Evolutionary conservation across 2,329 filamentous ascomycete genomes (phyloP), one percentile per base, ranked within the genome.

Genomic region (Colletotrichum eremochloae): DNA sequence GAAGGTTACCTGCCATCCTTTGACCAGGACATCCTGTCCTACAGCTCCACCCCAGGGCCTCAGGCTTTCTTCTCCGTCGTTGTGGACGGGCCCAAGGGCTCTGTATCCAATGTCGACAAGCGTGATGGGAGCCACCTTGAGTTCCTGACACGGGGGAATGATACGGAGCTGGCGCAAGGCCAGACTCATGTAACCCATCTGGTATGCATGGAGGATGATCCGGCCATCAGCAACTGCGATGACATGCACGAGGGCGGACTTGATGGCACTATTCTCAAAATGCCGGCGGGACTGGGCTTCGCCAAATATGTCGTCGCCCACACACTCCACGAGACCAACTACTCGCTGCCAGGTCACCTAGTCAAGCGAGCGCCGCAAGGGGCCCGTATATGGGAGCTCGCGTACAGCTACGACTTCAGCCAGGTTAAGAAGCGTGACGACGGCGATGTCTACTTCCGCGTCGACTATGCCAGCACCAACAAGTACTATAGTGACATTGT

Each of bases 71-170:
- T 75, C 33, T 84, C 80, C 52, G 61, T 77, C 24, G 76, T 83
- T 20, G 67, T 84, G 5, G 76, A 77, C 3, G 74, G 72, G 3
- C 81, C 82, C 8, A 77, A 81, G 36, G 77, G 79, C 38, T 55
- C 81, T 2, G 77, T 81, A 33, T 62, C 76, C 14, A 79, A 78
- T 1, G 71, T 86, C 0, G 79, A 84, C 72, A 82, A 81, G 75
- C 79, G 83, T 29, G 83, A 86, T 63, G 83, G 84, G 24, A 84
- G 82, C 2, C 81, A 84, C 76, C 85, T 81, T 82, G 83, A 83
- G 20, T 40, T 63, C 66, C 1, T 56, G 40, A 42, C 40, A 42
- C 40, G 40, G 40, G 40, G 40, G 40, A 42, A 42, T 14, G 40
- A 42, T 42, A 42, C 40, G 40, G 67, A 7, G 75, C 63, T 18